phyloP scores from a whole-genome alignment of 2,329 filamentous ascomycete genomes.

The Aureobasidium leucospermi region DNA sequence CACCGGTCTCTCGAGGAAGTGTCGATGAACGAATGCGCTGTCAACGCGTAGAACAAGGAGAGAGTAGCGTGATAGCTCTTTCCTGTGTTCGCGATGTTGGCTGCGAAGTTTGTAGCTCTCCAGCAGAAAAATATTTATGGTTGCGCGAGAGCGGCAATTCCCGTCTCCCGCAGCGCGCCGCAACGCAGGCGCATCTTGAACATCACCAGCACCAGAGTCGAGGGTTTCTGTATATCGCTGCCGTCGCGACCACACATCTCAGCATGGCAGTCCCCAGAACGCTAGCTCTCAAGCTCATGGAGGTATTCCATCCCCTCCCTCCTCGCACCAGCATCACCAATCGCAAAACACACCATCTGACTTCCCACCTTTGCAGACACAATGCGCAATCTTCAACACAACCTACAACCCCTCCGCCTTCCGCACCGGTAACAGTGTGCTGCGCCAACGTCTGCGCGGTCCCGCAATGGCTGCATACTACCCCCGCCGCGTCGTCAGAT shows the following conservation, averaged over 20 bases:
- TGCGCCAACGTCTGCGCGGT: constrained; percentile 82
- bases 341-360: not conserved
- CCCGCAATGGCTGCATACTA: constrained; percentile 82
- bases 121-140: constrained; percentile 2
- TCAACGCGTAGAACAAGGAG: not conserved
- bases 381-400: constrained; percentile 86
- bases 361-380: constrained; percentile 49
- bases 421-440: constrained; percentile 83
- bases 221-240: not conserved
- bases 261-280: constrained; percentile 46
- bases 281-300: constrained; percentile 63
- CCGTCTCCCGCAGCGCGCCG: not conserved
- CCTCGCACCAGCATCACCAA: not conserved
- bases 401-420: constrained; percentile 80
- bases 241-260: not conserved
- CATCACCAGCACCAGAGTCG: not conserved
- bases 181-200: not conserved
- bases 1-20: not conserved
- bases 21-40: not conserved
- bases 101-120: not conserved
- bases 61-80: no score
- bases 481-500: constrained; percentile 63
- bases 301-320: constrained; percentile 46
- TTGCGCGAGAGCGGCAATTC: not conserved
- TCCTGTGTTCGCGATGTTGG: no score